Percentiles rank a stretch among this genome's conserved stretches.
phyloP scores from a whole-genome alignment of 177 flowering plant species.

The Vitis hybrid region DNA sequence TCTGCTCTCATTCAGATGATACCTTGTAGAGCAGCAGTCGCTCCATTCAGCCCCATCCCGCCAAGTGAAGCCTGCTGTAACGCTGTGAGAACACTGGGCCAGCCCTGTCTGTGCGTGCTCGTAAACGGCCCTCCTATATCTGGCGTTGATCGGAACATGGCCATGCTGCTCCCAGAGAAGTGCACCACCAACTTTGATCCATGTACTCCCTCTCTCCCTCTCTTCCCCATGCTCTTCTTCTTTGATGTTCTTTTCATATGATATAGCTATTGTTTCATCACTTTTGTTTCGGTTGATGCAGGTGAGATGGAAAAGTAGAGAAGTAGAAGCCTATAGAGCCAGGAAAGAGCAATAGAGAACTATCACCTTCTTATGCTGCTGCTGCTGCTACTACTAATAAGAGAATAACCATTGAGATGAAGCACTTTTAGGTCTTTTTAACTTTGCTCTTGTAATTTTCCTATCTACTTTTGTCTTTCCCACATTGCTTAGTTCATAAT shows the following conservation, averaged over 20 bases:
- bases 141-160: conserved; percentile 79
- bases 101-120: conserved; percentile 76
- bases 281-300: conserved; percentile 11
- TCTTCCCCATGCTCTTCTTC: not conserved
- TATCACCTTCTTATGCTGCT: too few relatives aligned
- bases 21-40: conserved; percentile 82
- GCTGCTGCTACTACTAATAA: too few relatives aligned
- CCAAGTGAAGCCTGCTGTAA: conserved; percentile 79
- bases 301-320: conserved; percentile 23
- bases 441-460: too few relatives aligned
- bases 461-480: too few relatives aligned
- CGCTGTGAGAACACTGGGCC: conserved; percentile 67
- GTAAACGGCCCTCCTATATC: conserved; percentile 82
- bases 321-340: not conserved
- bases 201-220: conserved; percentile 37
- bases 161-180: conserved; percentile 71
- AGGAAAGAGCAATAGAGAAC: not conserved
- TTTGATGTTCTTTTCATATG: not conserved
- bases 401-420: too few relatives aligned
- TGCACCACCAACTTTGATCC: conserved; percentile 73
- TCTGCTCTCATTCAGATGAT: conserved; percentile 73
- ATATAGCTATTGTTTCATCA: too few relatives aligned
- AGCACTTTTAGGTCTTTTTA: too few relatives aligned
- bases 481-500: too few relatives aligned
- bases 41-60: conserved; percentile 68